Percentiles rank a stretch among this genome's conserved stretches.
phyloP scores from a whole-genome alignment of 176 grass and related monocot species.

The Pontederia crassipes region DNA sequence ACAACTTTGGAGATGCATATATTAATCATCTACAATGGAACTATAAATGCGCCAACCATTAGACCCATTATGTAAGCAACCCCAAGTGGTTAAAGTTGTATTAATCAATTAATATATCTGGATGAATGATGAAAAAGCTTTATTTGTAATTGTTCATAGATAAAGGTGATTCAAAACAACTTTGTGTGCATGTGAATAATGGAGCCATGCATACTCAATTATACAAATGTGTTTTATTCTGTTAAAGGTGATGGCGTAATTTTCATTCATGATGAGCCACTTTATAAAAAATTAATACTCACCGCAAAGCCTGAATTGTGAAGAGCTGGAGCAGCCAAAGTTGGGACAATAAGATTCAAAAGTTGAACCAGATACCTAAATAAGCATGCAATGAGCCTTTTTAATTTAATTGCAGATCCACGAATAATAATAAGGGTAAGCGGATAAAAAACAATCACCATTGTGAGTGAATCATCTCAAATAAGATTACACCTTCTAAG shows the following conservation, averaged over 20 bases:
- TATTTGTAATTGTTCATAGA: neutral
- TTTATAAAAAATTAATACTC: constrained; percentile 23
- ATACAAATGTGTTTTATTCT: too few species aligned
- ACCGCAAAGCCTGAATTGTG: constrained; percentile 96
- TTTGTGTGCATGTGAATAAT: neutral
- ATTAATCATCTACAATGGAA: too few species aligned
- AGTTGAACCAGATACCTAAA: constrained; percentile 77
- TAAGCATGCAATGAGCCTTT: constrained; percentile 17
- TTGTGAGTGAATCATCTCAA: too few species aligned
- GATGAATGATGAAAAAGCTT: too few species aligned
- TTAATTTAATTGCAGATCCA: constrained; percentile 3
- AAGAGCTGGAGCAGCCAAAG: constrained; percentile 72
- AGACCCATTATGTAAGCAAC: constrained; percentile 2
- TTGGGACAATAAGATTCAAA: constrained; percentile 69
- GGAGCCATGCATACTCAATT: too few species aligned
- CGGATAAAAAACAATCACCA: neutral
- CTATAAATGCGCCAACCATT: too few species aligned
- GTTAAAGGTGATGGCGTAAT: neutral
- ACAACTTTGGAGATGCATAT: neutral
- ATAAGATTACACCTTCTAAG: too few species aligned
- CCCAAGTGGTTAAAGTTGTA: neutral
- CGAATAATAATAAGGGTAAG: neutral
- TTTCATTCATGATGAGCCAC: neutral
- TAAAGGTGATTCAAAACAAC: neutral
- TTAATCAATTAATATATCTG: neutral